Base-by-base conservation (phyloP, 495 filamentous ascomycete species). In the Penicillium paradoxum region DNA sequence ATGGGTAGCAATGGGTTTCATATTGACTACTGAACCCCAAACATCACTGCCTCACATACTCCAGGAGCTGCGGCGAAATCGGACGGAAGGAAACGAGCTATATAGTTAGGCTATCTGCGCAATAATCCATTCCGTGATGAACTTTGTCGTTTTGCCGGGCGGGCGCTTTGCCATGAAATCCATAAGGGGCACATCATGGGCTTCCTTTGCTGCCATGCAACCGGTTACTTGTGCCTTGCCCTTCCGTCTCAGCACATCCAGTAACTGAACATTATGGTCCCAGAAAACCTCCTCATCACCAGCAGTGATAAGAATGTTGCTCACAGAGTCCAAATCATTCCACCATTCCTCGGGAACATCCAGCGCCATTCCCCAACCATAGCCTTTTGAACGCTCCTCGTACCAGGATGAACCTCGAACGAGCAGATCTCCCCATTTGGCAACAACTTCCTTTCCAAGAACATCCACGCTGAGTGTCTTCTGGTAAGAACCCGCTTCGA, bases 111-210 rank as follows among this genome's bases (percentile, higher is more conserved):
- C 24, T 27, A 27, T 7, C 30, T 32, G 30, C 6, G 30, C 30
- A 32, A 32, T 13, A 32, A 32, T 13, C 30, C 30, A 38, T 3
- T 44, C 19, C 36, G 39, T 44, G 41, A 52, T 52, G 14, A 25
- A 15, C 11, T 34, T 52, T 15, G 38, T 52, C 11, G 49, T 45
- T 25, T 43, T n/a, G 42, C 51, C 47, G 21, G 59, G 49, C 24
- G 15, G 13, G 29, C 37, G 53, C 8, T 49, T 52, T 7, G 49
- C 59, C 17, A 44, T 41, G 33, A 65, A 65, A 22, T 58, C 62
- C 56, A 65, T 62, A 51, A 65, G 50, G 2, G 56, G 62, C n/a
- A 44, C 59, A 56, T 65, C 59, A 37, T 65, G 62, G 22, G 62
- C 48, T 52, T 65, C 59, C 41, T 57, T 50, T 15, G 32, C 54